These are phyloP conservation scores for Pleurostoma richardsiae DNA, from an alignment of 2,329 filamentous ascomycete genomes.

Conservation along the genomic window DNA sequence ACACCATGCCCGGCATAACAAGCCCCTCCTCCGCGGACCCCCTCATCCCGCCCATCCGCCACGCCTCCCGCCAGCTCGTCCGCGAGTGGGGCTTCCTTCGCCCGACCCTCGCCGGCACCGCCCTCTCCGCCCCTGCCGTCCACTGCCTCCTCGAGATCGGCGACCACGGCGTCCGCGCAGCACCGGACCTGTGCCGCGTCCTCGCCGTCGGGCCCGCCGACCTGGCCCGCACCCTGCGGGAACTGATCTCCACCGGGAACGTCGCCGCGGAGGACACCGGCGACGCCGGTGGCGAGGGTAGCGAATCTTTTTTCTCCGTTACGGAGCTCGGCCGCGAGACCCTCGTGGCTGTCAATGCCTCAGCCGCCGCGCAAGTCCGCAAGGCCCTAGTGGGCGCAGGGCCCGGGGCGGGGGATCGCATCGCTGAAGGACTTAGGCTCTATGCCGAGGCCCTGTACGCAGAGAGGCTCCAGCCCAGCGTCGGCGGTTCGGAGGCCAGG, in stretches of 20 bases:
- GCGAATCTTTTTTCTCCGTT: conserved; percentile 7
- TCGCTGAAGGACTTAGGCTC: conserved; percentile 11
- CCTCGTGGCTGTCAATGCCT: conserved; percentile 11
- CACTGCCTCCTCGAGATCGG: conserved; percentile 19
- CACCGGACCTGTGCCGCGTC: conserved; percentile 10
- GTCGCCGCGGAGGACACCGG: conserved; percentile 6
- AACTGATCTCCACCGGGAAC: conserved; percentile 9
- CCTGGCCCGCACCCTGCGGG: conserved; percentile 7
- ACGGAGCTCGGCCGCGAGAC: conserved; percentile 10
- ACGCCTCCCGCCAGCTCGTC: conserved; percentile 16
- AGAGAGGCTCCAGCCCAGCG: not conserved
- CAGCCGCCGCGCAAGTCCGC: conserved; percentile 13
- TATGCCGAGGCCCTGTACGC: conserved; percentile 11
- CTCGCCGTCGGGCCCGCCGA: conserved; percentile 11
- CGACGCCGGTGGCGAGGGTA: conserved; percentile 1
- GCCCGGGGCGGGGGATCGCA: conserved; percentile 3
- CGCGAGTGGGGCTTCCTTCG: conserved; percentile 19
- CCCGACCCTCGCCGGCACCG: conserved; percentile 10
- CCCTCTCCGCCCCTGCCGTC: conserved; percentile 12
- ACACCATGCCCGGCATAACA: no score
- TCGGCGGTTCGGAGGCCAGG: not conserved
- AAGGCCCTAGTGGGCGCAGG: conserved; percentile 11
- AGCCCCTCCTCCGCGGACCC: no score
- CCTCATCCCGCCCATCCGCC: conserved; percentile 12
- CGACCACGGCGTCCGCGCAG: conserved; percentile 6